Conservation (phyloP, 192 early-diverging fungal species). For the Gigaspora rosea region DNA sequence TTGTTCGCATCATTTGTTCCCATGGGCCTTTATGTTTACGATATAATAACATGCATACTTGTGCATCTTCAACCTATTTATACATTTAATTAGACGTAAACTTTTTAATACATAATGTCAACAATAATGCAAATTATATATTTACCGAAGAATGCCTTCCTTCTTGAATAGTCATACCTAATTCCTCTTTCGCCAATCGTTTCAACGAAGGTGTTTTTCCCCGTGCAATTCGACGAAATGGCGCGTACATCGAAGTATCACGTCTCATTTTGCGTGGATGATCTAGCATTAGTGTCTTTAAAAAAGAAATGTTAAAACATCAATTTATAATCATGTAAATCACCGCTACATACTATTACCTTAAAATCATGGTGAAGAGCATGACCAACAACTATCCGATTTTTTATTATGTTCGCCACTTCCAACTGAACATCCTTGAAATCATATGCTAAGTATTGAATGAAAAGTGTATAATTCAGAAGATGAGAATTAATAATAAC, state of each 20-base stretch:
- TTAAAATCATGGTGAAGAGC: constrained; percentile 87
- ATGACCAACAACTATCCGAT: constrained; percentile 90
- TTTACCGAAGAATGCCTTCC: constrained; percentile 84
- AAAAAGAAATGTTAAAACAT: neutral
- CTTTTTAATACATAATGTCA: neutral
- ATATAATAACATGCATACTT: constrained; percentile 88
- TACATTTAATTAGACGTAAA: neutral
- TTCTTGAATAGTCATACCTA: constrained; percentile 83
- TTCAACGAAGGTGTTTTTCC: constrained; percentile 73
- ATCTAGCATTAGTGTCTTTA: constrained; percentile 65
- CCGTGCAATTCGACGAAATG: constrained; percentile 66
- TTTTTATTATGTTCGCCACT: constrained; percentile 81
- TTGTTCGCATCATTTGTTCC: constrained; percentile 56
- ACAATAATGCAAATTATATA: constrained; percentile 6
- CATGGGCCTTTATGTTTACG: constrained; percentile 79
- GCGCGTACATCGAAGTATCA: constrained; percentile 81
- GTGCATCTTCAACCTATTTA: constrained; percentile 77
- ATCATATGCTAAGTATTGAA: constrained; percentile 46
- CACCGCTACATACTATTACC: neutral
- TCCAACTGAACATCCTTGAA: constrained; percentile 81
- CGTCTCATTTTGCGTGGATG: constrained; percentile 80
- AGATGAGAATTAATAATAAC: neutral
- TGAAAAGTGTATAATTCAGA: neutral
- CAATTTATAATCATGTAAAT: neutral
- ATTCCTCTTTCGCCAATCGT: constrained; percentile 69